Evolutionary conservation across 1,284 basidiomycete genomes (phyloP), one percentile per base, ranked within the genome.

Genomic region (Pyrrhoderma lamaoense): DNA sequence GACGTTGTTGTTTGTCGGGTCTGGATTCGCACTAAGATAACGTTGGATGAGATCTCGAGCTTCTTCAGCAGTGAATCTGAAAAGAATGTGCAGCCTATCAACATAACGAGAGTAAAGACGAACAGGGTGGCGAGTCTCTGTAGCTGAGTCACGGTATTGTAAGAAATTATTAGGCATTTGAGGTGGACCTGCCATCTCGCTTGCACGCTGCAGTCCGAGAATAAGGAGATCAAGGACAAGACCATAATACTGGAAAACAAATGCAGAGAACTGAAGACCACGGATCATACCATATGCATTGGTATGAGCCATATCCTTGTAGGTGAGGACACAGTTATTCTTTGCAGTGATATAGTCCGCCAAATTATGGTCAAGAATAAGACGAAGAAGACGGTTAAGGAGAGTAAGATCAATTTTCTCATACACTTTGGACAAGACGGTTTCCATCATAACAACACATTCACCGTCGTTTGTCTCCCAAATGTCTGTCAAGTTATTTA

Each of bases 21-120:
- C 94, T 9, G 94, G 95, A 65, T 98, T 94, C 21, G 93, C 94
- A 53, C 88, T 93, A 57, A 98, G 82, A 68, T 95, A 97, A 25
- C 96, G 85, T 69, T 99, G 95, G 59, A 99, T 99, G 55, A 99
- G 82, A 65, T 99, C 96, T 50, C 95, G 80, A 18, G 93, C 88
- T 67, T 99, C 96, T 59, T 99, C 96, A 8, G 95, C 94, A n/a
- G 83, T 89, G 75, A 99, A 99, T 56, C 93, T 82, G 85, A 98
- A 98, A 58, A 99, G 80, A 57, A 99, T 86, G 66, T 97, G 94
- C 23, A 97, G 76, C 37, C 86, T 74, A 67, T 97, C 93, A 51
- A 97, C 87, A 65, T 96, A 96, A 56, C 94, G 88, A 39, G 93
- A 92, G 71, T 97, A 97, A 37, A 97, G 76, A 21, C 93, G 83